Evolutionary conservation across 2,329 filamentous ascomycete genomes (phyloP).

Genomic region (Pseudogymnoascus sp.): DNA sequence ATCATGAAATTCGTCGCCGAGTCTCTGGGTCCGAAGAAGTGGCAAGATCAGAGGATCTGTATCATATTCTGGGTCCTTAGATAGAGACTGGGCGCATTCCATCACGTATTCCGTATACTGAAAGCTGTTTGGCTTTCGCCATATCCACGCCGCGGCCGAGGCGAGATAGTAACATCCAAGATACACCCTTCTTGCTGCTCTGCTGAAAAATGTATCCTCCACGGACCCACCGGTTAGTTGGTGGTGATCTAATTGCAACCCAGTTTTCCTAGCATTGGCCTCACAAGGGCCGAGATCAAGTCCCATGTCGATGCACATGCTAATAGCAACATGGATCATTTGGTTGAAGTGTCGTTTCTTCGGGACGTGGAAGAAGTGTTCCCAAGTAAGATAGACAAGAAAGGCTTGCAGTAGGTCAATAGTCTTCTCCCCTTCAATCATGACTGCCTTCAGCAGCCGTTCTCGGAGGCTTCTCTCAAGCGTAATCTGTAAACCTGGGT

Average conservation of each 20-base stretch:
- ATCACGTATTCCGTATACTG: conserved; percentile 16
- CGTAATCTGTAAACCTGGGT: background rate
- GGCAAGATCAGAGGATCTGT: conserved; percentile 22
- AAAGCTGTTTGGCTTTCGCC: conserved; percentile 16
- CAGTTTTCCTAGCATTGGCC: conserved; percentile 11
- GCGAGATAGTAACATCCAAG: conserved; percentile 21
- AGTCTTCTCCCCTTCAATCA: conserved; percentile 21
- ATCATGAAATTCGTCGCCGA: conserved; percentile 16
- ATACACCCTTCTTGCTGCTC: conserved; percentile 16
- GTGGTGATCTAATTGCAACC: conserved; percentile 7
- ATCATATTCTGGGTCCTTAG: conserved; percentile 19
- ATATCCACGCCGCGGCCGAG: conserved; percentile 17
- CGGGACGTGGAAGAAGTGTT: conserved; percentile 15
- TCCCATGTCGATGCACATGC: conserved; percentile 19
- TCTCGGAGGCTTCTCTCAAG: background rate
- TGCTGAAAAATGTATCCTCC: conserved; percentile 9
- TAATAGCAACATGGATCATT: conserved; percentile 20
- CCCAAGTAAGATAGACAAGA: conserved; percentile 25
- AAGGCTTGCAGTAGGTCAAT: conserved; percentile 25
- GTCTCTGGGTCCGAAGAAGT: conserved; percentile 19
- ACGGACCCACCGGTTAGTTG: background rate
- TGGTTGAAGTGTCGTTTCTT: conserved; percentile 21
- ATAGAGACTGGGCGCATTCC: conserved; percentile 20
- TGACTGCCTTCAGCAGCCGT: conserved; percentile 9
- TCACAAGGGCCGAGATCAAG: conserved; percentile 17